These are phyloP conservation scores for Sindora glabra DNA, from an alignment of 306 rosid genomes.

Conservation along the genomic window DNA sequence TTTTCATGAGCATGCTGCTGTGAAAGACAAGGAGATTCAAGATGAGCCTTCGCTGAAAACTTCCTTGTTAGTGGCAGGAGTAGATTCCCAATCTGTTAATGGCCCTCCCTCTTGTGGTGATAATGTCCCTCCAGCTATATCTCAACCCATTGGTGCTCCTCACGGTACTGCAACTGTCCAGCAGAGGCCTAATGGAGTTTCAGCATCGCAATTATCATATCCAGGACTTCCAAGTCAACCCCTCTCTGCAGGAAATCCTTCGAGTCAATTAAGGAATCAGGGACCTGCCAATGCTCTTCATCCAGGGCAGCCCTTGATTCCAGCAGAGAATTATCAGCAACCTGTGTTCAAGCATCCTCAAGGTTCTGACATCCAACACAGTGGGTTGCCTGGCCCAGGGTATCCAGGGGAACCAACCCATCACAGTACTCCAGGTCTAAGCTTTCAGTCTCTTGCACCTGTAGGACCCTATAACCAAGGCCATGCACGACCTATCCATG, in stretches of 20 bases:
- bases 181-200: conserved; percentile 33
- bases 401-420: conserved; percentile 29
- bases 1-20: conserved; percentile 22
- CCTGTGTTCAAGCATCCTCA: conserved; percentile 14
- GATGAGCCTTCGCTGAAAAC: conserved; percentile 32
- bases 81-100: conserved; percentile 34
- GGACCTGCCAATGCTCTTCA: conserved; percentile 31
- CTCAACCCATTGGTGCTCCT: conserved; percentile 31
- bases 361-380: conserved; percentile 10
- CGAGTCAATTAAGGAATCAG: conserved; percentile 39
- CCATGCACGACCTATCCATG: conserved; percentile 40
- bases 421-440: conserved; percentile 30
- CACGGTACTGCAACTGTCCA: conserved; percentile 25
- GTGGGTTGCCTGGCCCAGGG: conserved; percentile 20
- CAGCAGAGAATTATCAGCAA: conserved; percentile 9
- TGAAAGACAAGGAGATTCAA: conserved; percentile 33
- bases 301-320: conserved; percentile 15
- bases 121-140: conserved; percentile 26
- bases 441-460: conserved; percentile 36
- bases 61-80: conserved; percentile 24
- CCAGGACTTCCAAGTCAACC: conserved; percentile 40
- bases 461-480: conserved; percentile 43
- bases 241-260: conserved; percentile 29
- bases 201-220: conserved; percentile 33
- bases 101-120: conserved; percentile 23